Evolutionary conservation across 371 early-diverging fungal species (phyloP).

Genomic region (Rhizomucor miehei): DNA sequence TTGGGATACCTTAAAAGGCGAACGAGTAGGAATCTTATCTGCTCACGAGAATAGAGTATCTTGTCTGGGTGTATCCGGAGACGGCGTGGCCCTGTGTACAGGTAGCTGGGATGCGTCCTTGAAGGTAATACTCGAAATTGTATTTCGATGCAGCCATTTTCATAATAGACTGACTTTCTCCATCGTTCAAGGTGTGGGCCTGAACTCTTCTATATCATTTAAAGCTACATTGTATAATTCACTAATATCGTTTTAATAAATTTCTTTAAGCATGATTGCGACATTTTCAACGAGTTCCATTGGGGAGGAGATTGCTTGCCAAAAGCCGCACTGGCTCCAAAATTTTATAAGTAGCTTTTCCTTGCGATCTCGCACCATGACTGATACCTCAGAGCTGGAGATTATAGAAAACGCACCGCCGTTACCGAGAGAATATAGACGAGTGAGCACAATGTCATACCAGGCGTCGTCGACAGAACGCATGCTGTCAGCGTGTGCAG

Average conservation of each 20-base stretch:
- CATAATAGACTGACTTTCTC: not conserved
- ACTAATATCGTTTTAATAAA: no score
- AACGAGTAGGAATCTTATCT: slow-evolving; percentile 89
- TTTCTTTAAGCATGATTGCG: no score
- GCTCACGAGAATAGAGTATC: slow-evolving; percentile 97
- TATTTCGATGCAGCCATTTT: not conserved
- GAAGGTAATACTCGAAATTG: slow-evolving; percentile 6
- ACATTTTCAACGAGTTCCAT: no score
- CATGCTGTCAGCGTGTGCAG: slow-evolving; percentile 38
- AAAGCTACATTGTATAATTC: no score
- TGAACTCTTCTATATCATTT: not conserved
- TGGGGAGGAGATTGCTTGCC: no score
- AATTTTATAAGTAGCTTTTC: no score
- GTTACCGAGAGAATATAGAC: slow-evolving; percentile 1
- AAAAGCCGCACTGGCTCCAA: no score
- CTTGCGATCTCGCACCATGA: slow-evolving; percentile 3
- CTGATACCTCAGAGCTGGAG: slow-evolving; percentile 15
- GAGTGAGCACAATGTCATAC: not conserved
- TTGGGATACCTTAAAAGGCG: slow-evolving; percentile 97
- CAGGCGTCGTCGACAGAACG: slow-evolving; percentile 34
- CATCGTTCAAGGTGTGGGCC: not conserved
- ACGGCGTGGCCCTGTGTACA: slow-evolving; percentile 97
- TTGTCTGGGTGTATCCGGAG: slow-evolving; percentile 91
- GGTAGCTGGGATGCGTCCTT: slow-evolving; percentile 96
- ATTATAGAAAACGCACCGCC: slow-evolving; percentile 16